Base-by-base conservation (phyloP, 1,284 basidiomycete species). In the Moesziomyces parantarcticus region DNA sequence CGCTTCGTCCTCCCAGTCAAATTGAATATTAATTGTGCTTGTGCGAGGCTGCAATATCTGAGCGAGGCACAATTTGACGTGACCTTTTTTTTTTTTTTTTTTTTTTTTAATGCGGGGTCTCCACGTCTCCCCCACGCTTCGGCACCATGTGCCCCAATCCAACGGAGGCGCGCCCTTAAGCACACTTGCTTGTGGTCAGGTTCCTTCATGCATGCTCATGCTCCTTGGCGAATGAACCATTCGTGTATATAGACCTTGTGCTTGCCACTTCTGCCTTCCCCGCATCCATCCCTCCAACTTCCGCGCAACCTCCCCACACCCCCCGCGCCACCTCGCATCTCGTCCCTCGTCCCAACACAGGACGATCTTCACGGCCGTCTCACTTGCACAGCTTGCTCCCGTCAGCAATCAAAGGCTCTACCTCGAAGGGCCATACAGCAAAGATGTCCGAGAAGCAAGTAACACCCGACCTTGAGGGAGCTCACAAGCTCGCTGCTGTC, bases 361-460 rank as follows among this genome's bases (percentile, higher is more conserved):
- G 29, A 32, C 29, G 10, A 32, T 32, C 11, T 9, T 13, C 29
- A 32, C 10, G 29, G 29, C 29, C 29, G 11, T 32, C 29, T 13
- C 29, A 11, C 10, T 32, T 32, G 29, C 29, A 32, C 29, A 3
- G 11, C 11, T 32, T 32, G 6, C 29, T 32, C 29, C 29, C 10
- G 10, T 8, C 29, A 32, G 29, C 29, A 32, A 8, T 32, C 29
- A 32, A 32, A 32, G 6, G 45, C 34, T 43, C 50, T 34, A 39
- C 21, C 42, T 47, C 26, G 21, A 40, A 42, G 42, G 41, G 14
- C 18, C 16, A 39, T 41, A 42, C 42, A 22, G 13, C 41, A 43
- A 61, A 36, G n/a, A 68, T 68, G 65, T 49, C 64, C 21, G 64
- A 67, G 26, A 68, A 62, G 50, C 50, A 51, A 10, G 45, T 53